phyloP scores from a whole-genome alignment of 2,329 filamentous ascomycete species.

The Pseudocercospora cruenta region DNA sequence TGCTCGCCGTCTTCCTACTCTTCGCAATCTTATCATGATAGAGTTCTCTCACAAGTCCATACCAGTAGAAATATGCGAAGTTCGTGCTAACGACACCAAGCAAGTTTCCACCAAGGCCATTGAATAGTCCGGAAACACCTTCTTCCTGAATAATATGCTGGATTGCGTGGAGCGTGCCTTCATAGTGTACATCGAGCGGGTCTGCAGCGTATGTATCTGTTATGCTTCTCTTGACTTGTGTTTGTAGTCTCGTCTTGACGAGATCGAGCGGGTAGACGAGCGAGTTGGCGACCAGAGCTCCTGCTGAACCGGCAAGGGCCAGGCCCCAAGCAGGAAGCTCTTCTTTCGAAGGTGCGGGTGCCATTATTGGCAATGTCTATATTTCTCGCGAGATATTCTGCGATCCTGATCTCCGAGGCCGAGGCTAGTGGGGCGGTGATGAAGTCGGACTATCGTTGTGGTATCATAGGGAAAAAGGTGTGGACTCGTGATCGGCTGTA shows the following conservation, averaged over 20 bases:
- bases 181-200: slow-evolving; percentile 72
- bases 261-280: slow-evolving; percentile 96
- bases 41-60: slow-evolving; percentile 80
- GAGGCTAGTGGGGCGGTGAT: not conserved
- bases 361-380: slow-evolving; percentile 27
- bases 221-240: slow-evolving; percentile 73
- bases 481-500: not conserved
- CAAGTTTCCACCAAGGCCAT: slow-evolving; percentile 82
- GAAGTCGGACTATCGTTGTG: not conserved
- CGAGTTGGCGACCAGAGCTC: slow-evolving; percentile 91
- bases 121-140: slow-evolving; percentile 80
- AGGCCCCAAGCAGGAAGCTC: slow-evolving; percentile 87
- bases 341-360: slow-evolving; percentile 44
- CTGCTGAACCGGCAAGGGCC: slow-evolving; percentile 88
- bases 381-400: not conserved
- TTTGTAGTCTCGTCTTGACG: slow-evolving; percentile 94
- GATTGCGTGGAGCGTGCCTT: slow-evolving; percentile 85
- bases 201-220: slow-evolving; percentile 41
- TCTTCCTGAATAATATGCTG: slow-evolving; percentile 80
- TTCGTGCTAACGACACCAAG: slow-evolving; percentile 95
- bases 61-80: slow-evolving; percentile 99
- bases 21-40: slow-evolving; percentile 62
- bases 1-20: slow-evolving; percentile 60
- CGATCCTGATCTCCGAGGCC: slow-evolving; percentile 2
- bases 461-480: not conserved